Evolutionary conservation across 257 asterid species (phyloP), one percentile per base, ranked within the genome.

Genomic region (Thymus quinquecostatus): DNA sequence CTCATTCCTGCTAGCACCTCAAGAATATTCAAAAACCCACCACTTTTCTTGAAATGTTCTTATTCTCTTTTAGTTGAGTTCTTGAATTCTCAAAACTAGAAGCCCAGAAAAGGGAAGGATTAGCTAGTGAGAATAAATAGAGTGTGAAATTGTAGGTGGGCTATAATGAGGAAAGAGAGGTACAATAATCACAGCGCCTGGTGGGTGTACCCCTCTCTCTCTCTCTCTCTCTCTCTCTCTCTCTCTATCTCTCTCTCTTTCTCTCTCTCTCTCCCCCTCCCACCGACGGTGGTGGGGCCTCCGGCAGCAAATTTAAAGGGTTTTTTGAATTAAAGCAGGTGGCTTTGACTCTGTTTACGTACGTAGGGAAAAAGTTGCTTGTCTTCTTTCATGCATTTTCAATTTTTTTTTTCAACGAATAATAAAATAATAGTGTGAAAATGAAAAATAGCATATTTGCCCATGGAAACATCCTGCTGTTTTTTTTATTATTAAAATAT

Each of bases 1-100:
- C 83, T 85, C 98, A 93, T 93, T 69, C 82, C 75, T 71, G 34
- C 51, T 41, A 29, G 13, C 8, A n/a, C 0, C 58, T 21, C 30
- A 1, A 53, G 8, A 14, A 6, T 51, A 30, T 51, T 7, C 4
- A 11, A 30, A 10, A 29, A 21, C 21, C 10, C 61, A 29, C 2
- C 14, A 29, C 60, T 34, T 9, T 9, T 8, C n/a, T 34, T 34
- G 2, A 2, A 34, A 34, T 2, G 4, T 38, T 4, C 41, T 8
- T 54, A 21, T 12, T 54, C 8, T 56, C 61, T 56, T 3, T 11
- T 21, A 57, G 41, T 30, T 30, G 43, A 10, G 43, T 14, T 64
- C 30, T 28, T 45, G 57, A 64, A 44, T 7, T 64, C 1, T 6
- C 57, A 29, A 5, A 0, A 10, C 9, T 3, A 55, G 45, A 64